Percentiles rank a stretch among this genome's conserved stretches.
phyloP scores from a whole-genome alignment of 306 rosid species.

The Medicago lupulina region DNA sequence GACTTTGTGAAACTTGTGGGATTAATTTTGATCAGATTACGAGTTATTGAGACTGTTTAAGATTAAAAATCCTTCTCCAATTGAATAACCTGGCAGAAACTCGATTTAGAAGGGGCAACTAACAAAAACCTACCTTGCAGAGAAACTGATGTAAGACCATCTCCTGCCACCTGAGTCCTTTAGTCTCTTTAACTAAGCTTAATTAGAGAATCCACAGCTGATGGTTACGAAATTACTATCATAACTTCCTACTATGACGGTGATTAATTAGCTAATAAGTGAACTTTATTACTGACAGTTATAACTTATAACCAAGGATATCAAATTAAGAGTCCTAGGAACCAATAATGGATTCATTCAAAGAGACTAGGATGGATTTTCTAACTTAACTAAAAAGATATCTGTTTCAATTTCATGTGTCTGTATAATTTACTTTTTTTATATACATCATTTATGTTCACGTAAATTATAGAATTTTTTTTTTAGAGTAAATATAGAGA shows the following conservation, averaged over 20 bases:
- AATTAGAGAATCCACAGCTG: too few species aligned
- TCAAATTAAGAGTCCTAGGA: neutral
- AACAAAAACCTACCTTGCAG: neutral
- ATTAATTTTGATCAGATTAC: too few species aligned
- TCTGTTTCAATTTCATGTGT: too few species aligned
- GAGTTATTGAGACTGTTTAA: neutral
- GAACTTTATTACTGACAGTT: neutral
- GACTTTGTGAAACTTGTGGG: neutral
- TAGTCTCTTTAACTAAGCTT: too few species aligned
- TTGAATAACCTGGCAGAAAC: neutral
- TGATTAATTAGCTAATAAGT: neutral
- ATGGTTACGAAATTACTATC: too few species aligned
- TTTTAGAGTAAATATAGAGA: too few species aligned
- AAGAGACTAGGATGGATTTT: neutral
- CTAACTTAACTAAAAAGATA: too few species aligned
- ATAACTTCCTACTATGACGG: neutral
- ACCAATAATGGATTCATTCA: too few species aligned
- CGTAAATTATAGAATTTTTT: too few species aligned
- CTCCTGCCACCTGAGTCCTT: too few species aligned
- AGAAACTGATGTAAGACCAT: neutral
- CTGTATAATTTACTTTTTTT: too few species aligned
- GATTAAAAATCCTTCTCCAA: neutral
- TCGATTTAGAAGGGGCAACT: neutral
- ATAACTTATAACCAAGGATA: neutral
- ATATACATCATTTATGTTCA: too few species aligned